Base-by-base conservation (phyloP, 1,284 basidiomycete species). In the Trametes pubescens region DNA sequence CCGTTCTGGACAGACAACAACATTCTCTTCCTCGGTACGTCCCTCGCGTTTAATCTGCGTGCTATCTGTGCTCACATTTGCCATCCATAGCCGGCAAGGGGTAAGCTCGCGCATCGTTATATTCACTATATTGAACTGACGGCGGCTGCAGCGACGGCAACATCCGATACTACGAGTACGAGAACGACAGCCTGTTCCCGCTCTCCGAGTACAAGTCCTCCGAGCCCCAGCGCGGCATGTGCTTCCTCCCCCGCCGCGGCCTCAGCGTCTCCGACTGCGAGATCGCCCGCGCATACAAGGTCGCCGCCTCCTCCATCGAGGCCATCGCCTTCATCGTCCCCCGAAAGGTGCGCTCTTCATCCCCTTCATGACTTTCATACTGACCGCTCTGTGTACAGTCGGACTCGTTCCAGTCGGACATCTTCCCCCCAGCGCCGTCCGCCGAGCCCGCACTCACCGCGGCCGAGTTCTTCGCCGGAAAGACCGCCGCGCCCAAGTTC, bases 1-100 rank as follows among this genome's bases (percentile, higher is more conserved):
- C 97, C 97, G 0, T 98, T 97, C 88, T 99, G 94, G 89, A 90
- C 88, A 52, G 96, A 98, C 71, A 98, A 97, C 79, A 91, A 94
- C 66, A 90, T 99, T 62, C 82, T 98, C 64, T 98, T 98, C 87
- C 85, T 99, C 65, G 95, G 89, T 89, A 65, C 38, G 83, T 78
- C 9, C n/a, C n/a, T 43, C 55, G 24, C 48, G 51, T 56, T 22
- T 24, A 6, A 4, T 40, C 24, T 48, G 7, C 11, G 16, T 16
- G 10, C 44, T 14, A 22, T 16, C 2, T 11, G n/a, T 18, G 35
- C 44, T 43, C 6, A 46, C 35, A 32, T 8, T 3, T 32, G 18
- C 43, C 29, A 7, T n/a, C 38, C 35, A 24, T 64, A 90, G 90
- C 90, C 74, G 91, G 91, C 56, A 93, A 93, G 74, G 92, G 91